Percentiles rank a stretch among this genome's conserved stretches.
phyloP scores from a whole-genome alignment of 768 basidiomycete genomes.

The Epithele typhae region DNA sequence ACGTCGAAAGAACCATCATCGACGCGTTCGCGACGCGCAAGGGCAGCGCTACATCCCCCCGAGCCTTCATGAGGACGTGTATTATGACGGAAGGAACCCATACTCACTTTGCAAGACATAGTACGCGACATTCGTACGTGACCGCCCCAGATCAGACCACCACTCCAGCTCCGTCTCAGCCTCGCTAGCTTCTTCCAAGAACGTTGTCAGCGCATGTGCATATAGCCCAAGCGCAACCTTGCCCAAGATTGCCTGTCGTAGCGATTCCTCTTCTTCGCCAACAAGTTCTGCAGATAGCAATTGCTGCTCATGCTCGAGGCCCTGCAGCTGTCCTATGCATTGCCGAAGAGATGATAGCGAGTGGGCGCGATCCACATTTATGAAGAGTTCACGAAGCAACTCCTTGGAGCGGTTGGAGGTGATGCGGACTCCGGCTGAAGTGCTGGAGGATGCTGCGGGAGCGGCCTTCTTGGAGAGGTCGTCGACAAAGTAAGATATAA shows the following conservation, averaged over 20 bases:
- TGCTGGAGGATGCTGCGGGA: slow-evolving; percentile 20
- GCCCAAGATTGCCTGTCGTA: slow-evolving; percentile 41
- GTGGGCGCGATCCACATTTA: slow-evolving; percentile 31
- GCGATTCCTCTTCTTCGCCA: slow-evolving; percentile 29
- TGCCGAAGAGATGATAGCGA: slow-evolving; percentile 25
- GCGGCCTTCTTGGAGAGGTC: slow-evolving; percentile 27
- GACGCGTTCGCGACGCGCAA: slow-evolving; percentile 34
- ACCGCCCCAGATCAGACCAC: slow-evolving; percentile 76
- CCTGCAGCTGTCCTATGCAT: slow-evolving; percentile 27
- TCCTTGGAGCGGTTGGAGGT: slow-evolving; percentile 23
- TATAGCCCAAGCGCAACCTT: slow-evolving; percentile 58
- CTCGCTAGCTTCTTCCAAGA: slow-evolving; percentile 60
- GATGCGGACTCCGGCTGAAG: background rate
- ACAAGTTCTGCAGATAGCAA: slow-evolving; percentile 4
- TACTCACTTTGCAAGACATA: slow-evolving; percentile 79
- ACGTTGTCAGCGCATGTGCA: slow-evolving; percentile 57
- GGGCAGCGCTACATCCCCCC: slow-evolving; percentile 38
- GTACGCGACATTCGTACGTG: slow-evolving; percentile 46
- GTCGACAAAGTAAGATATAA: slow-evolving; percentile 35
- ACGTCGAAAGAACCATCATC: slow-evolving; percentile 35
- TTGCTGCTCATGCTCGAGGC: slow-evolving; percentile 12
- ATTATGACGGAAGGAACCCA: background rate
- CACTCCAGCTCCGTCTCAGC: slow-evolving; percentile 78
- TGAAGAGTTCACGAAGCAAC: slow-evolving; percentile 34
- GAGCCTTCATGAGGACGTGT: background rate